Evolutionary conservation across 257 asterid species (phyloP).

Genomic region (Lycium ferocissimum): DNA sequence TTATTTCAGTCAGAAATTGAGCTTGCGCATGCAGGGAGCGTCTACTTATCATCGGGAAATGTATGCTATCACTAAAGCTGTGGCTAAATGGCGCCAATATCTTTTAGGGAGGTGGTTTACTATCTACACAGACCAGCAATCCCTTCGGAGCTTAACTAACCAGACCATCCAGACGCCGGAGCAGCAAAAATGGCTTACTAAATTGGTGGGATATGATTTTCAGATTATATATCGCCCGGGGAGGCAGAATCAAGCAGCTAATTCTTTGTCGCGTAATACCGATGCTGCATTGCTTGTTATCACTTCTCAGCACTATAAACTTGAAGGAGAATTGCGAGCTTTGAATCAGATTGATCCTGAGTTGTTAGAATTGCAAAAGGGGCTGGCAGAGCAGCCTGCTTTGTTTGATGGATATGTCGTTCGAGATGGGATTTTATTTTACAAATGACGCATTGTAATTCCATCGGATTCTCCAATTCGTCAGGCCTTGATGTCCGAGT

Average conservation of each 20-base stretch:
- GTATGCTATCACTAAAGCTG: not conserved
- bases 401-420: no score
- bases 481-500: not conserved
- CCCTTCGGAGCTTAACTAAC: no score
- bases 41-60: slow-evolving; percentile 9
- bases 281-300: not conserved
- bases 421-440: no score
- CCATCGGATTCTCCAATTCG: not conserved
- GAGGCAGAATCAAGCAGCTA: not conserved
- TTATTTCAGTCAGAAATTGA: not conserved
- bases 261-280: not conserved
- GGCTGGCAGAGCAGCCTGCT: not conserved
- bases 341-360: not conserved
- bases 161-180: no score
- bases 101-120: not conserved
- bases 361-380: not conserved
- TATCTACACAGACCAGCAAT: not conserved
- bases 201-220: no score
- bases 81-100: slow-evolving; percentile 17
- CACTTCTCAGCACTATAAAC: not conserved
- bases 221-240: no score
- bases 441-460: no score
- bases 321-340: no score
- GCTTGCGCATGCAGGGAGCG: not conserved
- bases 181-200: no score